A percentile compares a stretch with the other conserved stretches of the same genome.
Evolutionary conservation across 2,329 filamentous ascomycete species (phyloP).

Genomic region (Tolypocladium guangdongense): DNA sequence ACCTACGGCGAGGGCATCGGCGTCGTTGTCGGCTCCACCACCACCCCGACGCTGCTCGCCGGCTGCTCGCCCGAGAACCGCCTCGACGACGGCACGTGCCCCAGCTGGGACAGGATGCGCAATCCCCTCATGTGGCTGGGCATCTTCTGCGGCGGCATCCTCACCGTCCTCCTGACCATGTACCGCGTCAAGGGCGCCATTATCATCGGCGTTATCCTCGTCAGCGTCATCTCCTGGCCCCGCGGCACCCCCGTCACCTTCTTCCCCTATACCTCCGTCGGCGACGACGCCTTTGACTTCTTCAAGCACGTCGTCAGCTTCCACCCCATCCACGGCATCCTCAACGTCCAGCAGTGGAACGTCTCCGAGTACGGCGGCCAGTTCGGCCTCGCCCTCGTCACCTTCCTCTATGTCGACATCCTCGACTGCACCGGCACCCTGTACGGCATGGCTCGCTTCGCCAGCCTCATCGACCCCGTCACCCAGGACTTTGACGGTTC

Average conservation of each 20-base stretch:
- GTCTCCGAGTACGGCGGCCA: constrained; percentile 58
- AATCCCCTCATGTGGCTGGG: constrained; percentile 79
- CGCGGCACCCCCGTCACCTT: constrained; percentile 65
- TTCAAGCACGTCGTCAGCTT: constrained; percentile 83
- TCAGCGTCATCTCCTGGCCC: constrained; percentile 84
- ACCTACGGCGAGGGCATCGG: constrained; percentile 79
- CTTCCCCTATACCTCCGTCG: constrained; percentile 62
- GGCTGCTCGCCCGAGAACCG: constrained; percentile 47
- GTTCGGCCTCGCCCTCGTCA: constrained; percentile 75
- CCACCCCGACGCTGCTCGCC: constrained; percentile 63
- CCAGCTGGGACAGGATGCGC: constrained; percentile 60
- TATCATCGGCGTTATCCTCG: constrained; percentile 70
- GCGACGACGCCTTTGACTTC: constrained; percentile 66
- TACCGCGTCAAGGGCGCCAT: constrained; percentile 82
- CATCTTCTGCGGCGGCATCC: constrained; percentile 73
- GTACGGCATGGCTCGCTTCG: constrained; percentile 83
- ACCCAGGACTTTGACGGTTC: constrained; percentile 85
- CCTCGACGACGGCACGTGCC: constrained; percentile 45
- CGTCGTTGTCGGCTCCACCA: constrained; percentile 55
- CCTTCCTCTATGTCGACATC: constrained; percentile 85
- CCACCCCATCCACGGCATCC: constrained; percentile 59
- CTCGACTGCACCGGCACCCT: constrained; percentile 78
- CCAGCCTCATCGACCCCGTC: constrained; percentile 65
- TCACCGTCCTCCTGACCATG: constrained; percentile 73
- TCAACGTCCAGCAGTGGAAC: constrained; percentile 66